Base-by-base conservation (phyloP, 2,329 filamentous ascomycete genomes). In the Elsinoe fawcettii region DNA sequence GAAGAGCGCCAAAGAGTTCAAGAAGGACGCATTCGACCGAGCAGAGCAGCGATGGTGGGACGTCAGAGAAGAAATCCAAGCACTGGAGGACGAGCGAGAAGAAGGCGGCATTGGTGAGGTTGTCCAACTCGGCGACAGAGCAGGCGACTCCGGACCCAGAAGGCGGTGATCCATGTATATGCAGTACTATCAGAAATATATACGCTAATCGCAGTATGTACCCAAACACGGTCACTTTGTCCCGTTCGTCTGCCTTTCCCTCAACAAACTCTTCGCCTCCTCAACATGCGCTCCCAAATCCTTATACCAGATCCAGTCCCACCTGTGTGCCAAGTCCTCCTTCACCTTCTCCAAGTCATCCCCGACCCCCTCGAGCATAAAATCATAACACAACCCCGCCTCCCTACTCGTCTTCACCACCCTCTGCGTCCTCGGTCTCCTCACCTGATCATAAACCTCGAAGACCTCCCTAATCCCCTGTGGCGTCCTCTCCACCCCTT, bases 31-130 rank as follows among this genome's bases (percentile, higher is more conserved):
- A 1, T 99, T 96, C 70, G 86, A 90, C 67, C 80, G 90, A 62
- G 91, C 91, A 39, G 93, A 99, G 72, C 88, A 91, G 74, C 96
- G 95, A 71, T 99, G 93, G 93, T 99, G 93, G 93, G 93, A 96
- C 77, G 90, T 87, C 69, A 82, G 93, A 65, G 93, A 99, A 75
- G 92, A 97, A 74, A 88, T 99, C 63, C 87, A 85, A 56, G 87
- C 84, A 5, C 73, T 97, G 67, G 93, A 99, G 73, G 92, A 96
- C 72, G 92, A 96, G 75, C 90, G 97, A 75, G 92, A 96, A 72
- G 91, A 88, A 51, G 89, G 90, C 32, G 91, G 93, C 8, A 96
- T 97, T 70, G 88, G 90, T 14, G 93, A 97, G 75, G 89, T 97
- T 43, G 88, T 97, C 56, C 37, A 47, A 25, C 54, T 56, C 22